Evolutionary conservation across 768 basidiomycete genomes (phyloP).

Genomic region (Tremella yokohamensis): DNA sequence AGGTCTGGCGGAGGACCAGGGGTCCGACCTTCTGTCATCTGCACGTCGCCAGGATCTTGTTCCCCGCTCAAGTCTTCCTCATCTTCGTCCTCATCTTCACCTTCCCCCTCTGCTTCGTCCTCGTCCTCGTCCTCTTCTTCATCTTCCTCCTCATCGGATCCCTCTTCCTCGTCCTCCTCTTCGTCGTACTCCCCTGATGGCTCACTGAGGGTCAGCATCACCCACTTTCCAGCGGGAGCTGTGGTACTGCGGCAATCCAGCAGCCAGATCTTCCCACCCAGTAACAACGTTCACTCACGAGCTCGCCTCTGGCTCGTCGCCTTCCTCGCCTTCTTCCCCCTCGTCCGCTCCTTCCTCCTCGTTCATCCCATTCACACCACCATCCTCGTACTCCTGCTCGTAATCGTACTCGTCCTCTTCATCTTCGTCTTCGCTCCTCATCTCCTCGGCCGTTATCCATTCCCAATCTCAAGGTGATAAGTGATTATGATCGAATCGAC

Average conservation of each 20-base stretch:
- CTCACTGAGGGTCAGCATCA: not conserved
- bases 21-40: constrained; percentile 13
- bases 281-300: not conserved
- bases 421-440: constrained; percentile 55
- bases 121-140: constrained; percentile 48
- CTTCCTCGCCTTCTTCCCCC: constrained; percentile 60
- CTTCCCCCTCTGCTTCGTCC: constrained; percentile 22
- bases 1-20: constrained; percentile 4
- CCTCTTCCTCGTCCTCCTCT: constrained; percentile 55
- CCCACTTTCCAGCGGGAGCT: not conserved
- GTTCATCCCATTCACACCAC: constrained; percentile 35
- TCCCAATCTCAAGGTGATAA: no score
- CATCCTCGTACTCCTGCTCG: constrained; percentile 69
- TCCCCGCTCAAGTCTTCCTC: constrained; percentile 22
- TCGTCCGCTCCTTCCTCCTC: constrained; percentile 56
- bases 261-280: not conserved
- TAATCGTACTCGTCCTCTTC: constrained; percentile 59
- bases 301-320: constrained; percentile 38
- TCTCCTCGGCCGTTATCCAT: not conserved
- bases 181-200: constrained; percentile 36
- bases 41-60: constrained; percentile 27
- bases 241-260: not conserved
- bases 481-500: no score
- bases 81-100: constrained; percentile 26
- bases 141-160: constrained; percentile 51